Evolutionary conservation across 257 asterid species (phyloP), one percentile per base, ranked within the genome.

Genomic region (Capsicum pubescens): DNA sequence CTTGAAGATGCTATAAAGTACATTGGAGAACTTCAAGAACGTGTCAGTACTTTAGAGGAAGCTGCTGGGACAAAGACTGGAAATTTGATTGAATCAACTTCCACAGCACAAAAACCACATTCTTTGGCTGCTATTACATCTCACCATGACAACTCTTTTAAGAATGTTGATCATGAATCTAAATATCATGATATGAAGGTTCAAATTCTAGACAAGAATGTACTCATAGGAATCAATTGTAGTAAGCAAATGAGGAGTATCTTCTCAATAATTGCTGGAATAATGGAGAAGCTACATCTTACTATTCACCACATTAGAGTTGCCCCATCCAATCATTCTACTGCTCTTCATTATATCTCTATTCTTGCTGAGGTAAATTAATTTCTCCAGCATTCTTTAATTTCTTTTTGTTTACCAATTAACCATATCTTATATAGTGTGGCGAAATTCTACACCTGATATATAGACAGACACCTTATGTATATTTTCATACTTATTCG

Each of bases 11-110:
- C 81, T 26, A 76, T 76, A 35, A 76, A 76, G 64, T 76, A 26
- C 50, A 54, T 76, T 52, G 81, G 48, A 76, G 63, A 76, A 54
- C 81, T 76, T 76, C 81, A 76, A 76, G 81, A 15, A 76, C 81
- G 64, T 54, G 81, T 76, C 2, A 52, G 48, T 10, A 19, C 26
- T 52, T 76, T 76, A 76, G 81, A 76, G 64, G 81, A 52, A 26
- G 8, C 13, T 61, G 64, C 15, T 76, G 64, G 50, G 81, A 76
- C 9, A 9, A 76, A 54, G 17, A 76, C 17, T 6, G n/a, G 16
- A 32, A 76, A 76, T 46, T 14, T 26, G 21, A 26, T 76, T 76
- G 64, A 26, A 14, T 7, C 81, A 52, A 26, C 15, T 21, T 5
- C 80, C 59, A 19, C 80, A 17, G 36, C 11, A 19, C 80, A 46